A percentile compares a stretch with the other conserved stretches of the same genome.
These are phyloP conservation scores for Solanum paucissectum DNA, from an alignment of 257 asterid species.

Conservation along the genomic window DNA sequence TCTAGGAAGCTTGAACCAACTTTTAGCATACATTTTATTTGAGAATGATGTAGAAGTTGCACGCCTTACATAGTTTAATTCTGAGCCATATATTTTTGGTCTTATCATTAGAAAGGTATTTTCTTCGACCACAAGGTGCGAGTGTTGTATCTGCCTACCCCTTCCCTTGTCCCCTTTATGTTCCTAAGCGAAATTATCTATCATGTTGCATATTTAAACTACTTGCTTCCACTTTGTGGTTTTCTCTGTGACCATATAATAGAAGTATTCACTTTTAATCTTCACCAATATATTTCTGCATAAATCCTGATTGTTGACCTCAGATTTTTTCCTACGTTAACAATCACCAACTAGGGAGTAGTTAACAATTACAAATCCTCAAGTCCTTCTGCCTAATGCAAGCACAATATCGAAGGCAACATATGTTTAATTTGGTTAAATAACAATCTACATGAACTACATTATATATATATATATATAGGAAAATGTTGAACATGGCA, in stretches of 20 bases:
- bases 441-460: too few species aligned
- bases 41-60: conserved; percentile 53
- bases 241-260: neutral
- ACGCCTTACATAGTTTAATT: conserved; percentile 51
- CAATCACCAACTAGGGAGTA: neutral
- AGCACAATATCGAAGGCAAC: too few species aligned
- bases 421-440: too few species aligned
- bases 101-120: conserved; percentile 66
- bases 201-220: neutral
- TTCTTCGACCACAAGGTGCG: neutral
- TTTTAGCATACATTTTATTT: conserved; percentile 57
- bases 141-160: neutral
- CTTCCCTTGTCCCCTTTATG: neutral
- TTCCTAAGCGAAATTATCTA: neutral
- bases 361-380: neutral
- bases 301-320: neutral
- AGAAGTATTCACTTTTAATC: neutral
- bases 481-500: too few species aligned
- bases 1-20: conserved; percentile 66
- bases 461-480: too few species aligned
- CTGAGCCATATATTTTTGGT: conserved; percentile 39
- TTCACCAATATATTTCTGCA: neutral
- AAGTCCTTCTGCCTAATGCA: too few species aligned
- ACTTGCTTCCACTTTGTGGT: neutral
- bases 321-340: neutral